phyloP scores from a whole-genome alignment of 768 basidiomycete genomes.

The Podaxis sp. region DNA sequence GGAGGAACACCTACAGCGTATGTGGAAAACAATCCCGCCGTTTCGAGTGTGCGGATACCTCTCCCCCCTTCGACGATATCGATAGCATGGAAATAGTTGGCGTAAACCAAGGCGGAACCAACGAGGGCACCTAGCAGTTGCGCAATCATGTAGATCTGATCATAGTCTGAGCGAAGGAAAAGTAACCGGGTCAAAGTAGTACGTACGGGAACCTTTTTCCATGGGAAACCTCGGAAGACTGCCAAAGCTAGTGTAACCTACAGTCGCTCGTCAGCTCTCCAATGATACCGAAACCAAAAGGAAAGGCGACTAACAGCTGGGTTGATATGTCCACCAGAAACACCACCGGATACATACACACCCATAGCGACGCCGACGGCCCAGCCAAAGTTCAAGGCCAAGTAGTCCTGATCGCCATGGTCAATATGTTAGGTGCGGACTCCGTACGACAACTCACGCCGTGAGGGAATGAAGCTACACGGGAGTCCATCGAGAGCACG shows the following conservation, averaged over 20 bases:
- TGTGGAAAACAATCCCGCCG: slow-evolving; percentile 58
- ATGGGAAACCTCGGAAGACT: slow-evolving; percentile 70
- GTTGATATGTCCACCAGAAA: slow-evolving; percentile 77
- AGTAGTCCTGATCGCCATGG: slow-evolving; percentile 36
- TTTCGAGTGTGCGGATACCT: slow-evolving; percentile 53
- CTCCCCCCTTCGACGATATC: slow-evolving; percentile 58
- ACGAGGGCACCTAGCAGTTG: slow-evolving; percentile 61
- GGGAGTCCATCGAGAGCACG: slow-evolving; percentile 43
- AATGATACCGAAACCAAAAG: neutral
- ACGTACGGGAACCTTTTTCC: slow-evolving; percentile 70
- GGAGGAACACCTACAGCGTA: slow-evolving; percentile 48
- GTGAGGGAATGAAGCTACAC: slow-evolving; percentile 45
- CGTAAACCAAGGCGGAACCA: slow-evolving; percentile 59
- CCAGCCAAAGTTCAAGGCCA: slow-evolving; percentile 56
- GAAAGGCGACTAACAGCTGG: slow-evolving; percentile 48
- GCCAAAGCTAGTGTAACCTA: slow-evolving; percentile 72
- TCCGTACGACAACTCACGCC: slow-evolving; percentile 40
- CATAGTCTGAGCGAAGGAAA: neutral
- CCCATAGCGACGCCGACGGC: slow-evolving; percentile 60
- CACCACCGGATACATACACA: slow-evolving; percentile 63
- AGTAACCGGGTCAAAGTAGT: neutral
- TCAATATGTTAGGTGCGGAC: neutral
- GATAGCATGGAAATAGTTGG: slow-evolving; percentile 67
- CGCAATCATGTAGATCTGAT: slow-evolving; percentile 32
- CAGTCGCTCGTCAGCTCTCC: neutral